Conservation (phyloP, 1,284 basidiomycete genomes). For the Trichosporon sp. region DNA sequence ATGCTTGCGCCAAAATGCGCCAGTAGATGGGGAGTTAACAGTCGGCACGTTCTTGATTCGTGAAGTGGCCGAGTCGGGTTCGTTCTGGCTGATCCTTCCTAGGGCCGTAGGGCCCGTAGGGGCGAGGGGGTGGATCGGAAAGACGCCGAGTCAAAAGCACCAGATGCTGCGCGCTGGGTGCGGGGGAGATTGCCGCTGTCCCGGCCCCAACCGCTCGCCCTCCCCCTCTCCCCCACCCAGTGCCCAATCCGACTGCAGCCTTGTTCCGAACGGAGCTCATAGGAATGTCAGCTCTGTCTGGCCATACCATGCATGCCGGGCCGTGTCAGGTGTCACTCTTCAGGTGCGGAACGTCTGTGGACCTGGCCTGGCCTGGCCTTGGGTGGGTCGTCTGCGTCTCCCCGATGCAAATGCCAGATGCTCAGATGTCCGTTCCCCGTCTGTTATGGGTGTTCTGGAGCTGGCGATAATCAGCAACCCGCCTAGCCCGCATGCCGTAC, state of each 20-base stretch:
- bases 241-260: conserved; percentile 1
- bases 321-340: not conserved
- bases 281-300: too few species aligned
- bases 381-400: not conserved
- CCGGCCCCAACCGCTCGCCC: not conserved
- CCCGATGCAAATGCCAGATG: not conserved
- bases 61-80: too few species aligned
- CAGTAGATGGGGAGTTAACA: not conserved
- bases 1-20: too few species aligned
- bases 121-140: not conserved
- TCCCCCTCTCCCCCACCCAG: not conserved
- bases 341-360: conserved; percentile 4
- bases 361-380: not conserved
- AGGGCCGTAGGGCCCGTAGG: too few species aligned
- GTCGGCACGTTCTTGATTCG: not conserved
- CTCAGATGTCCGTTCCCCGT: too few species aligned
- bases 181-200: not conserved
- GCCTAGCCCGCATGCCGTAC: not conserved
- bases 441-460: too few species aligned
- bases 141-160: not conserved
- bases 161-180: not conserved
- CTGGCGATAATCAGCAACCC: not conserved
- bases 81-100: too few species aligned
- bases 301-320: too few species aligned
- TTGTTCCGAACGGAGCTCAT: not conserved